Base-by-base conservation (phyloP, 768 basidiomycete genomes). In the Clitopilus passeckerianus region DNA sequence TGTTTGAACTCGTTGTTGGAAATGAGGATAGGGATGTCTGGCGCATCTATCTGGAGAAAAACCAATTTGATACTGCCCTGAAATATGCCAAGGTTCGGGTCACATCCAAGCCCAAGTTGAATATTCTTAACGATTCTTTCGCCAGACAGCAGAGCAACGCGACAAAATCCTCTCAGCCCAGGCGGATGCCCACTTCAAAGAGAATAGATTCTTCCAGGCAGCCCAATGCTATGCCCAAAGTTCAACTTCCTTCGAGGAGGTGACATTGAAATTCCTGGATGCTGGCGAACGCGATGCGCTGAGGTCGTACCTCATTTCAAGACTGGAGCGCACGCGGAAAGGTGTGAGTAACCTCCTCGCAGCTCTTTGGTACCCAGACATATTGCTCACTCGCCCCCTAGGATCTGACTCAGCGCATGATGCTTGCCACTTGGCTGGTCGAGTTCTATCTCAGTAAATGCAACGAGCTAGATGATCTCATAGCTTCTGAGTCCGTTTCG, bases 361-460 rank as follows among this genome's bases (percentile, higher is more conserved):
- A 8, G 34, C 37, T 5, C 15, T 37, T 44, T n/a, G 5, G 6
- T 15, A 5, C 20, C 43, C 50, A 12, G 37, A 56, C n/a, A 62
- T 41, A 16, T 56, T 24, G 12, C 58, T 22, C 57, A 53, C 3
- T 41, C 37, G 7, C 4, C 23, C 33, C 23, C 12, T 59, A 98
- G 95, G 94, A 97, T 66, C 65, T 90, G 37, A 95, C 93, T 0
- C 95, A 98, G 70, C 83, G 97, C 41, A 95, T 95, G 89, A 94
- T 98, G 87, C 77, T 99, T 18, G 95, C 97, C 16, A 98, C 95
- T 0, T 99, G 97, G 97, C 85, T 99, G 12, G 89, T 97, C 30
- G 97, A 99, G 72, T 93, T 98, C 63, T 98, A 95, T 69, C 84
- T 99, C 15, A 91, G 91, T 73, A 98, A 97, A 77, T 94, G 92